A percentile compares a stretch with the other conserved stretches of the same genome.
Evolutionary conservation across 495 filamentous ascomycete species (phyloP).

Genomic region (Penicillium roqueforti): DNA sequence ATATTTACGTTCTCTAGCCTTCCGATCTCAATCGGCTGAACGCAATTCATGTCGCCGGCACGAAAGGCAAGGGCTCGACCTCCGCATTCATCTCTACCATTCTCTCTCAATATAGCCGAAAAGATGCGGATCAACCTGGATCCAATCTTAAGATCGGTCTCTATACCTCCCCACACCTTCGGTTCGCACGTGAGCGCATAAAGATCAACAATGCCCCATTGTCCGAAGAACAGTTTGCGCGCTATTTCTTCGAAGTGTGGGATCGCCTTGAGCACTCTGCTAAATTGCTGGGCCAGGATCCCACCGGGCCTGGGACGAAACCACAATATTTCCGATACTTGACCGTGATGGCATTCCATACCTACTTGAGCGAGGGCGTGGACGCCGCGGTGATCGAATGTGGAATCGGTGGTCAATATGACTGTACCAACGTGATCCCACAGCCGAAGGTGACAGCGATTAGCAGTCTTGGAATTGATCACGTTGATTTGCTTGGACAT

Average conservation of each 20-base stretch:
- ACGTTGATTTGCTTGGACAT: slow-evolving; percentile 69
- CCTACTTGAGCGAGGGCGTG: slow-evolving; percentile 75
- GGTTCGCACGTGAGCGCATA: slow-evolving; percentile 84
- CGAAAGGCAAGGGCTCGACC: slow-evolving; percentile 81
- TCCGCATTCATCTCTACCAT: slow-evolving; percentile 53
- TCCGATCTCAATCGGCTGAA: slow-evolving; percentile 72
- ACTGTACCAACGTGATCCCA: slow-evolving; percentile 86
- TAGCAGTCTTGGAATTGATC: slow-evolving; percentile 86
- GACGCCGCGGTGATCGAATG: slow-evolving; percentile 86
- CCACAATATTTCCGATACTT: slow-evolving; percentile 90
- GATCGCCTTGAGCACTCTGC: slow-evolving; percentile 61
- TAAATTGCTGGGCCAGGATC: slow-evolving; percentile 43
- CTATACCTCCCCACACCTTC: slow-evolving; percentile 84
- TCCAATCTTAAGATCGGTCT: slow-evolving; percentile 63
- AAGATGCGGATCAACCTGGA: slow-evolving; percentile 26
- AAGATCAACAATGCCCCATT: slow-evolving; percentile 74
- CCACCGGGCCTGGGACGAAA: slow-evolving; percentile 49
- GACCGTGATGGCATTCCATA: slow-evolving; percentile 84
- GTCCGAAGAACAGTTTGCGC: slow-evolving; percentile 70
- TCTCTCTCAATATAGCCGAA: slow-evolving; percentile 53
- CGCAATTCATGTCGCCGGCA: slow-evolving; percentile 80
- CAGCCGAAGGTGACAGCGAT: slow-evolving; percentile 71
- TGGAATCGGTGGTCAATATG: slow-evolving; percentile 89
- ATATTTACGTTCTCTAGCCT: slow-evolving; percentile 41
- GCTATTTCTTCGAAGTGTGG: slow-evolving; percentile 89